Evolutionary conservation across 257 asterid species (phyloP).

Genomic region (Plantago ovata): DNA sequence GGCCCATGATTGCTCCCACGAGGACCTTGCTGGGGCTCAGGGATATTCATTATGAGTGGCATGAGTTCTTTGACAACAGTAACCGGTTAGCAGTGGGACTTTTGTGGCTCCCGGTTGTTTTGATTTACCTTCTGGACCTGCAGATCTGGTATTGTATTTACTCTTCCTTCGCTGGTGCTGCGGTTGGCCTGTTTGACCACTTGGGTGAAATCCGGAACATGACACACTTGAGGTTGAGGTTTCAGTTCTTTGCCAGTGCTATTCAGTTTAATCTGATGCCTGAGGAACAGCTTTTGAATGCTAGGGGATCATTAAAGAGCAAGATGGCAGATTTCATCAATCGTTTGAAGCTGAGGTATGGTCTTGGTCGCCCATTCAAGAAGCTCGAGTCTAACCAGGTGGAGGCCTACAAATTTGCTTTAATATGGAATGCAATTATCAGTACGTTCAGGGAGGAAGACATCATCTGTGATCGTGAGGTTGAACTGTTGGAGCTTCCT

Average conservation of each 20-base stretch:
- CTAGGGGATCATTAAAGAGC: constrained; percentile 71
- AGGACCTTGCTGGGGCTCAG: constrained; percentile 51
- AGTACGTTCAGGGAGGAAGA: constrained; percentile 90
- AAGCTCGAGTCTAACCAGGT: constrained; percentile 94
- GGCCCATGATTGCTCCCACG: constrained; percentile 90
- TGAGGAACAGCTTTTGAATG: constrained; percentile 86
- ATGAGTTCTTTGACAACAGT: constrained; percentile 64
- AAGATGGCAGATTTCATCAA: constrained; percentile 74
- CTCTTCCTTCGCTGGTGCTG: constrained; percentile 87
- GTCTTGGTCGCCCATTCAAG: constrained; percentile 86
- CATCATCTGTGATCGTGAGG: constrained; percentile 79
- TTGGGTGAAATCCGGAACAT: constrained; percentile 97
- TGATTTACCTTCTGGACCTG: constrained; percentile 92
- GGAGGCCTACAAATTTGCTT: constrained; percentile 92
- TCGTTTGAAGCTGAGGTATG: constrained; percentile 90
- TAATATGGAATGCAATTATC: constrained; percentile 96
- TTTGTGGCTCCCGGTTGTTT: constrained; percentile 88
- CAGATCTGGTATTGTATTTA: constrained; percentile 96
- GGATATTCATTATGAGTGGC: constrained; percentile 69
- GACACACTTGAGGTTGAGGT: constrained; percentile 91
- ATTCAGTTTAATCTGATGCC: constrained; percentile 98
- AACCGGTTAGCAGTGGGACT: constrained; percentile 89
- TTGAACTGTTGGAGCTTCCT: constrained; percentile 91
- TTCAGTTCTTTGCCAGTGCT: constrained; percentile 98
- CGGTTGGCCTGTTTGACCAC: constrained; percentile 90